Conservation (phyloP, 139 green algal species). For the Chlorella sp. region DNA sequence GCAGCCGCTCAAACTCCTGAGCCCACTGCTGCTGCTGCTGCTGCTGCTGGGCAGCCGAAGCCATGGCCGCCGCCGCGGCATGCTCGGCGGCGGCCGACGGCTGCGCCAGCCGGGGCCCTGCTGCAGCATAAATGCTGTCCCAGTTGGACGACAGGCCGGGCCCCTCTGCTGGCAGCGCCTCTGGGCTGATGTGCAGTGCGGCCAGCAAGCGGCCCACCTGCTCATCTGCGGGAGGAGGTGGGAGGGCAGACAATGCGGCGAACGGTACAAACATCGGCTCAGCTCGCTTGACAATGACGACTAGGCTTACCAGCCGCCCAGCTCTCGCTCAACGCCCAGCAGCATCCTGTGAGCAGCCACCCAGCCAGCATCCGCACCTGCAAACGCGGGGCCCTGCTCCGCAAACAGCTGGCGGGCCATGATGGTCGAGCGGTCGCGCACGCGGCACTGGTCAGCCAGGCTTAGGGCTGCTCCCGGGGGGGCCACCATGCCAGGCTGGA, state of each 20-base stretch:
- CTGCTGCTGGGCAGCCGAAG: background rate
- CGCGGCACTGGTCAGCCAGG: constrained; percentile 60
- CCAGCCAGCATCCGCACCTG: constrained; percentile 47
- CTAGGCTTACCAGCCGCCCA: too few species aligned
- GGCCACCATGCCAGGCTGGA: constrained; percentile 25
- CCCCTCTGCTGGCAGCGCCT: constrained; percentile 56
- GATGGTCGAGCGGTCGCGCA: constrained; percentile 85
- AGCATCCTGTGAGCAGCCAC: background rate
- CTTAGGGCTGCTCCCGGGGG: constrained; percentile 28
- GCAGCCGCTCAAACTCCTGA: constrained; percentile 45
- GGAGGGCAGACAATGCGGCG: background rate
- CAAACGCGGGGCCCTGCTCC: constrained; percentile 66
- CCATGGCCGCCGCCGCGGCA: constrained; percentile 43
- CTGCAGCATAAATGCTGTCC: constrained; percentile 47
- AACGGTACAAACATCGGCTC: too few species aligned
- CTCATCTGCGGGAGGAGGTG: background rate
- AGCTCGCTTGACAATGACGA: too few species aligned
- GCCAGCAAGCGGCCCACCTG: constrained; percentile 79
- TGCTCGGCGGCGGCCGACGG: background rate
- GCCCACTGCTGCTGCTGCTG: constrained; percentile 37
- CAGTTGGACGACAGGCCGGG: constrained; percentile 26
- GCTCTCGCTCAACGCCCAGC: background rate
- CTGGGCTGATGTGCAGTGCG: constrained; percentile 77
- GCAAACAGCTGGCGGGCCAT: constrained; percentile 86
- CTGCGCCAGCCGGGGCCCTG: constrained; percentile 4